Conservation (phyloP, 306 rosid genomes). For the Mimosa pudica region DNA sequence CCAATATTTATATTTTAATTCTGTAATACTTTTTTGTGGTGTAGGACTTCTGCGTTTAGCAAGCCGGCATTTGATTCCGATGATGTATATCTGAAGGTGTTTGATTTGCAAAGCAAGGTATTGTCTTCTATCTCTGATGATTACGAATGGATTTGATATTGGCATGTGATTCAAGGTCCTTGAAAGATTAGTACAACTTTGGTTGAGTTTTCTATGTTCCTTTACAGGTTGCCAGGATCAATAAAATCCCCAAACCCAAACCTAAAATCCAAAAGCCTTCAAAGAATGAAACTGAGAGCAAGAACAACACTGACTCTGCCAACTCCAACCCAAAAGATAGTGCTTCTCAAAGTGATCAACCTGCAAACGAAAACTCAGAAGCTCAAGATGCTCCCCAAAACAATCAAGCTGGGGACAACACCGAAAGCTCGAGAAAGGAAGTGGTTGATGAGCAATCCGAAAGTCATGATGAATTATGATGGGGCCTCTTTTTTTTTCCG, state of each 20-base stretch:
- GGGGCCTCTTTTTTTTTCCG: background rate
- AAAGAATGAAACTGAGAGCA: slow-evolving; percentile 63
- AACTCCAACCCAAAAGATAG: slow-evolving; percentile 51
- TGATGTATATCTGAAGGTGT: slow-evolving; percentile 65
- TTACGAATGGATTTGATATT: slow-evolving; percentile 1
- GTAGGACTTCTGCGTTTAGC: slow-evolving; percentile 68
- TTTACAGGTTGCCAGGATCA: slow-evolving; percentile 60
- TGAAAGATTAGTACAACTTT: slow-evolving; percentile 2
- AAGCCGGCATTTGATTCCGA: slow-evolving; percentile 81
- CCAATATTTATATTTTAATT: slow-evolving; percentile 19
- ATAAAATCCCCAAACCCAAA: slow-evolving; percentile 90
- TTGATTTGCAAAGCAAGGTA: slow-evolving; percentile 82
- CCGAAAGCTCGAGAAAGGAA: slow-evolving; percentile 48
- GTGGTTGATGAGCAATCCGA: slow-evolving; percentile 38
- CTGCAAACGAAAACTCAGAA: slow-evolving; percentile 43
- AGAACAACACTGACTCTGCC: slow-evolving; percentile 40
- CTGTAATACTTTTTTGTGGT: slow-evolving; percentile 25
- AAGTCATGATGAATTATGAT: slow-evolving; percentile 79
- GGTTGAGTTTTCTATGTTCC: slow-evolving; percentile 16
- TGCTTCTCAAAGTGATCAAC: slow-evolving; percentile 44
- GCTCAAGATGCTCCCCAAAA: background rate
- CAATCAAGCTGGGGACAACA: slow-evolving; percentile 40
- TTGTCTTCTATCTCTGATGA: slow-evolving; percentile 16
- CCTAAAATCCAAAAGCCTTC: slow-evolving; percentile 71
- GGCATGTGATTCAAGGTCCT: slow-evolving; percentile 21